Evolutionary conservation across 2,329 filamentous ascomycete species (phyloP).

Genomic region (Ophiocordyceps polyrhachis-furcata): DNA sequence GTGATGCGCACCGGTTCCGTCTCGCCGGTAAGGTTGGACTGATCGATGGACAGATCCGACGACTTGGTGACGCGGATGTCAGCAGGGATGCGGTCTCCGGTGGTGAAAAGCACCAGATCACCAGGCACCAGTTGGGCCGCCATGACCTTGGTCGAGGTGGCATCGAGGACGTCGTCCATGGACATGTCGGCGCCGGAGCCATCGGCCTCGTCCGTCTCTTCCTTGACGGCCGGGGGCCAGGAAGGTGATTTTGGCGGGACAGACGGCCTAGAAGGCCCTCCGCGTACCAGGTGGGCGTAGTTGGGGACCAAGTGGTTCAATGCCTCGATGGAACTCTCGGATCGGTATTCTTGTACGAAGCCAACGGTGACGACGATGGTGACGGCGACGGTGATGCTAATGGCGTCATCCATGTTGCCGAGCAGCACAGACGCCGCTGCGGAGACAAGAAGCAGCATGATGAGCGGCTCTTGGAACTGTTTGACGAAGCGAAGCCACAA

Average conservation of each 20-base stretch:
- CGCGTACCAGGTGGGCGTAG: conserved; percentile 82
- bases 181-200: conserved; percentile 35
- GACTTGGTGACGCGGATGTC: conserved; percentile 88
- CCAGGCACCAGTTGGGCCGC: conserved; percentile 78
- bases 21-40: conserved; percentile 91
- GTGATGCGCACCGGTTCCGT: conserved; percentile 80
- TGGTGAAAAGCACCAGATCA: conserved; percentile 84
- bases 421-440: conserved; percentile 77
- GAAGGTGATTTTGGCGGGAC: conserved; percentile 17
- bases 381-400: conserved; percentile 90
- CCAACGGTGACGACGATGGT: conserved; percentile 94
- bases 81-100: conserved; percentile 88
- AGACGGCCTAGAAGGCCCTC: conserved; percentile 19
- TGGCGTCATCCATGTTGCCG: conserved; percentile 82
- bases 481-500: conserved; percentile 89
- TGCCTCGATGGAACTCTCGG: conserved; percentile 92
- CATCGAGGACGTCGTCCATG: conserved; percentile 44
- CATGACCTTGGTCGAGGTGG: conserved; percentile 66
- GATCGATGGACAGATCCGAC: conserved; percentile 80
- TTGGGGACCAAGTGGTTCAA: conserved; percentile 87
- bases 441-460: conserved; percentile 76
- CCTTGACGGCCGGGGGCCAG: conserved; percentile 29
- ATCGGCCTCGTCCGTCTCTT: conserved; percentile 23
- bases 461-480: conserved; percentile 92
- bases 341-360: conserved; percentile 93